phyloP scores from a whole-genome alignment of 2,329 filamentous ascomycete species.

The Aspergillus ibericus region DNA sequence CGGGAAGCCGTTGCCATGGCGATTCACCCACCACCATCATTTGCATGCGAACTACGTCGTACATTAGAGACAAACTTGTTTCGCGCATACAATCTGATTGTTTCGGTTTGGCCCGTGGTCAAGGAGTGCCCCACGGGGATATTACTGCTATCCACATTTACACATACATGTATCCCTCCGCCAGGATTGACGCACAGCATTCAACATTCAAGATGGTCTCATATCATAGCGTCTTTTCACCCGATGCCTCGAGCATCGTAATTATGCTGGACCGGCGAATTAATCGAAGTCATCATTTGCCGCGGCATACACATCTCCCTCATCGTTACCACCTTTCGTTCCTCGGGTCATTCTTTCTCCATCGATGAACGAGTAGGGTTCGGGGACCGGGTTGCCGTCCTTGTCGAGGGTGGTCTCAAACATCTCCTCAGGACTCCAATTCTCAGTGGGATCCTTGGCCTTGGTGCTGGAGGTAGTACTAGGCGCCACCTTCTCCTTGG shows the following conservation, averaged over 20 bases:
- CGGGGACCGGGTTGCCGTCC: slow-evolving; percentile 35
- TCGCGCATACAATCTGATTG: neutral
- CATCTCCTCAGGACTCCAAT: slow-evolving; percentile 30
- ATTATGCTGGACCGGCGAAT: neutral
- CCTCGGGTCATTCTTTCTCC: slow-evolving; percentile 21
- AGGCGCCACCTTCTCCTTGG: slow-evolving; percentile 10
- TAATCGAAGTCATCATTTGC: slow-evolving; percentile 34
- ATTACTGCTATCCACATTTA: neutral
- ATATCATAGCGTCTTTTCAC: neutral
- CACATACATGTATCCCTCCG: neutral
- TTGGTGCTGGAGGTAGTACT: slow-evolving; percentile 8
- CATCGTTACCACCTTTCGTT: slow-evolving; percentile 18
- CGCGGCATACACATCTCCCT: slow-evolving; percentile 33
- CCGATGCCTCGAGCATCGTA: neutral
- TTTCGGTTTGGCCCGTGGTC: neutral
- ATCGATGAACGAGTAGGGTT: slow-evolving; percentile 25
- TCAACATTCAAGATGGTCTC: neutral
- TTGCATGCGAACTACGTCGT: neutral
- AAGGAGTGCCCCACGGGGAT: neutral
- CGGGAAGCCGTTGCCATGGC: slow-evolving; percentile 29
- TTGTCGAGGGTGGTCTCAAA: slow-evolving; percentile 33
- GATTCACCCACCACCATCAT: slow-evolving; percentile 15
- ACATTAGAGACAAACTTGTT: neutral
- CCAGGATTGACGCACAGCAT: neutral
- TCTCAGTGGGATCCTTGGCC: slow-evolving; percentile 12